phyloP scores from a whole-genome alignment of 1,139 yeast genomes.

The Hanseniaspora gamundiae region DNA sequence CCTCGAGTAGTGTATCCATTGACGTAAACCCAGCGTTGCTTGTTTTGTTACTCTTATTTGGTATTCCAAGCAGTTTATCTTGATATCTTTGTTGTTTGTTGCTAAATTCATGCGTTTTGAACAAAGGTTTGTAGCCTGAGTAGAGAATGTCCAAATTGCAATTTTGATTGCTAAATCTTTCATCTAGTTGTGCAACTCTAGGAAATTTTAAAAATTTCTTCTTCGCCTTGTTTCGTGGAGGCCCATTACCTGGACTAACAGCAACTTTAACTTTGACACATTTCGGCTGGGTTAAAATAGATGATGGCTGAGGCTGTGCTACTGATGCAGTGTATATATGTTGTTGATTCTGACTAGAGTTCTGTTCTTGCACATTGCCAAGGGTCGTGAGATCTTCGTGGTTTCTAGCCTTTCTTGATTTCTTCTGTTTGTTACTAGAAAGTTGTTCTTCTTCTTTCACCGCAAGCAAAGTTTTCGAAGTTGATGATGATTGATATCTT shows the following conservation, averaged over 20 bases:
- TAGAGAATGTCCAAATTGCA: slow-evolving; percentile 1
- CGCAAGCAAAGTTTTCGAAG: not conserved
- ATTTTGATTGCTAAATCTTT: not conserved
- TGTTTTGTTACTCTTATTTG: not conserved
- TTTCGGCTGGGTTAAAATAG: not conserved
- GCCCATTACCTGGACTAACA: not conserved
- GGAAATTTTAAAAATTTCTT: not conserved
- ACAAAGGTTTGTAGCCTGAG: slow-evolving; percentile 1
- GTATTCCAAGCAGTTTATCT: not conserved
- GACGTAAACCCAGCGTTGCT: not conserved
- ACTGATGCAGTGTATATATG: not conserved
- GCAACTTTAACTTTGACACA: not conserved
- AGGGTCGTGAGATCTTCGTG: not conserved
- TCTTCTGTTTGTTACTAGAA: not conserved
- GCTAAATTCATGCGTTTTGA: not conserved
- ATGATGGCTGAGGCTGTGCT: not conserved
- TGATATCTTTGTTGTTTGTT: not conserved
- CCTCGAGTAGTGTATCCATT: not conserved
- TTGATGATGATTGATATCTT: not conserved
- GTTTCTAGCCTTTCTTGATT: not conserved
- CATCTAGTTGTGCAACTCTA: not conserved
- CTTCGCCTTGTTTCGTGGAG: not conserved
- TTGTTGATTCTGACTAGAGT: not conserved
- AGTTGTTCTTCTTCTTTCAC: not conserved
- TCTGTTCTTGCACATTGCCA: too few relatives aligned